Evolutionary conservation across 2,329 filamentous ascomycete genomes (phyloP), one percentile per base, ranked within the genome.

Genomic region (Cladophialophora immunda): DNA sequence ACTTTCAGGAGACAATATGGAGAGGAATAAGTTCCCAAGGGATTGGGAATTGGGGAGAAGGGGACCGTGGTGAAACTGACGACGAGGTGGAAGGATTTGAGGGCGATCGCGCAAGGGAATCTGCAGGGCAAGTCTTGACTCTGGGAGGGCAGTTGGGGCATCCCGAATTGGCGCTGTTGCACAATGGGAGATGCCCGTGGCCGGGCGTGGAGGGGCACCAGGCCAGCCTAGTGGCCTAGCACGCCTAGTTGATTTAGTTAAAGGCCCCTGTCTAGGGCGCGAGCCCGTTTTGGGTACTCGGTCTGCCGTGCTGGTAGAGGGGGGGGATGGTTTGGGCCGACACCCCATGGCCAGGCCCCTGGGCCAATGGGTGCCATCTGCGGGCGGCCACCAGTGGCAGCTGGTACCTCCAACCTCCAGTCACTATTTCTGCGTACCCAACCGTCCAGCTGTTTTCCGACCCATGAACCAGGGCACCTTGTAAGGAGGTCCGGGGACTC

Each of bases 21-120:
- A 25, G 13, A 29, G 41, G 38, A 27, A 36, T n/a, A 54, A 34
- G 52, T 30, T 25, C 5, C 22, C 19, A 22, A 19, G 25, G 22
- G 41, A 59, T 34, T 45, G 56, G 56, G 41, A 32, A 64, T 25
- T 47, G 53, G 47, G 58, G 55, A 27, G 36, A 52, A 58, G 25
- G 55, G 41, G 53, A 29, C 41, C 6, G 47, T 34, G 36, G 52
- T 55, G 55, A 67, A 56, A 58, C 60, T 27, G 55, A 60, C 59
- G 36, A 54, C 59, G 50, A 64, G 65, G 36, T 67, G 34, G 65
- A 52, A 67, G 36, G 60, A 38, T 32, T 36, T 58, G 25, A 34
- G 52, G 58, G 45, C 62, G 56, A 65, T 65, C 56, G 56, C 30
- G 55, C 58, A 15, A 53, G 34, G 32, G 36, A 58, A 52, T 58